These are phyloP conservation scores for Calonectria multiphialidica DNA, from an alignment of 2,329 filamentous ascomycete species.

Conservation along the genomic window DNA sequence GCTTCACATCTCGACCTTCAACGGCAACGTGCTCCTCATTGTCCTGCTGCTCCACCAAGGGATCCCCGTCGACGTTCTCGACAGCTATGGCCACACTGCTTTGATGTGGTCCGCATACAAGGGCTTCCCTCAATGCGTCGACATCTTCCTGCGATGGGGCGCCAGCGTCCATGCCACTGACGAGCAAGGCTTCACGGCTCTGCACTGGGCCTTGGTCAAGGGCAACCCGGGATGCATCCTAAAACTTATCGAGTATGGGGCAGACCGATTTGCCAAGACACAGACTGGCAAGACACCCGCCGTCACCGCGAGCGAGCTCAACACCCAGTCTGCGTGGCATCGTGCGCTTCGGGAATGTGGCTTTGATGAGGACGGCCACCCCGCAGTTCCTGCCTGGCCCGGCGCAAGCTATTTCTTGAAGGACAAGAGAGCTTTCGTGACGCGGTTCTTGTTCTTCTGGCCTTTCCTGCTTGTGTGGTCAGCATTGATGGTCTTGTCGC, in stretches of 20 bases:
- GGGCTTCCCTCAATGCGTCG: constrained; percentile 91
- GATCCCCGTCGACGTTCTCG: constrained; percentile 91
- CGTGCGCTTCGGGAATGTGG: constrained; percentile 86
- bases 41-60: constrained; percentile 93
- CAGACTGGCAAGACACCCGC: constrained; percentile 91
- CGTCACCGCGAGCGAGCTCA: constrained; percentile 89
- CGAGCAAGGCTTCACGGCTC: constrained; percentile 91
- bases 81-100: constrained; percentile 91
- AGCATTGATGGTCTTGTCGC: constrained; percentile 78
- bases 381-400: constrained; percentile 78
- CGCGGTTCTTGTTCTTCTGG: constrained; percentile 89
- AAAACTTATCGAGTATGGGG: constrained; percentile 95
- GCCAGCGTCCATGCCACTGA: constrained; percentile 92
- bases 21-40: constrained; percentile 92
- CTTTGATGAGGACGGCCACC: constrained; percentile 82
- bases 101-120: constrained; percentile 99
- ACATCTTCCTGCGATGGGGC: constrained; percentile 93
- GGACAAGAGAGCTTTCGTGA: constrained; percentile 82
- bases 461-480: constrained; percentile 83
- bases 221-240: constrained; percentile 90
- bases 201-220: constrained; percentile 97
- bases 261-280: constrained; percentile 92
- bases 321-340: constrained; percentile 85
- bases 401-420: constrained; percentile 79
- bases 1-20: constrained; percentile 95